Evolutionary conservation across 176 grass and related monocot species (phyloP).

Genomic region (Lolium multiflorum): DNA sequence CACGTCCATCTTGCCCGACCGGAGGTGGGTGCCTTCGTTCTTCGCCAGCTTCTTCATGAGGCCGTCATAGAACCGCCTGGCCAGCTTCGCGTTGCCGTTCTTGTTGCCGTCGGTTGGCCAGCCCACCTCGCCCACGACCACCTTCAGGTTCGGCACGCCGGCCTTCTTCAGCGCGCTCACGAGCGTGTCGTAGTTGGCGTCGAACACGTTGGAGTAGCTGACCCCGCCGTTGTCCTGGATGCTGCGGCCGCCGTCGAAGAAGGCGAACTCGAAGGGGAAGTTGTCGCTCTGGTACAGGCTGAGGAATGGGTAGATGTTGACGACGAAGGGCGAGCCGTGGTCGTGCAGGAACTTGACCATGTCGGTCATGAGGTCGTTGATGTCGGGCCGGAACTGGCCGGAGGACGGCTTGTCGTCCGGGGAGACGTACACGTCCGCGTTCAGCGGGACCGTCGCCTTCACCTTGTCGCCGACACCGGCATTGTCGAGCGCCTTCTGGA

Average conservation of each 20-base stretch:
- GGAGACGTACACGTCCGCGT: constrained; percentile 80
- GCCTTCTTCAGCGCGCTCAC: constrained; percentile 77
- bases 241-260: constrained; percentile 62
- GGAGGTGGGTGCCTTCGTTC: constrained; percentile 66
- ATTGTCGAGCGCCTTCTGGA: constrained; percentile 80
- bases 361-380: constrained; percentile 63
- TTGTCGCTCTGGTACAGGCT: constrained; percentile 69
- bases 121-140: constrained; percentile 79
- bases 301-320: constrained; percentile 94
- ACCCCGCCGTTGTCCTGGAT: constrained; percentile 67
- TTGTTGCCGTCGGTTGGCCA: constrained; percentile 93
- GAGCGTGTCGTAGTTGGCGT: constrained; percentile 90
- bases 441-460: constrained; percentile 70
- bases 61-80: constrained; percentile 69
- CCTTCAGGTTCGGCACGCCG: constrained; percentile 65
- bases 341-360: constrained; percentile 76
- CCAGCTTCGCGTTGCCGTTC: constrained; percentile 49
- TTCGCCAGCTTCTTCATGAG: constrained; percentile 65
- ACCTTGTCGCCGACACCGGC: constrained; percentile 55
- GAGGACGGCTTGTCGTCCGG: constrained; percentile 64
- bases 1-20: constrained; percentile 65
- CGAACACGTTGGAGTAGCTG: constrained; percentile 86
- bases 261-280: constrained; percentile 84
- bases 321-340: constrained; percentile 64
- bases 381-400: constrained; percentile 69